Conservation (phyloP, 805 yeast species). For the Kluyveromyces siamensis region DNA sequence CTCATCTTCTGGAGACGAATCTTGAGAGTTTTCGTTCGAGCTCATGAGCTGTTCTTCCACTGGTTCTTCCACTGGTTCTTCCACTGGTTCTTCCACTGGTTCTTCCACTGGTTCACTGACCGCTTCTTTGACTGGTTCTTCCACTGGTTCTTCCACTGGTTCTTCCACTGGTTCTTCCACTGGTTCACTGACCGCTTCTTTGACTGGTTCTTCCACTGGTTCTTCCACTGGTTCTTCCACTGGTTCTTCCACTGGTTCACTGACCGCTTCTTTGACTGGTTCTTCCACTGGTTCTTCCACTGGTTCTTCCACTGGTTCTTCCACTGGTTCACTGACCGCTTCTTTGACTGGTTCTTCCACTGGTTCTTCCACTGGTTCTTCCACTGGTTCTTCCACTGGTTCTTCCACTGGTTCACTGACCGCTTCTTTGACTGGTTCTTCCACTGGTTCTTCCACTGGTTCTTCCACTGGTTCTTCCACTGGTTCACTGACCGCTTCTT, state of each 20-base stretch:
- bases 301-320: background rate
- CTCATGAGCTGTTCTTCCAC: background rate
- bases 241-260: background rate
- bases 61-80: slow-evolving; percentile 1
- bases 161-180: background rate
- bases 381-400: background rate
- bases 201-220: background rate
- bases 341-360: background rate
- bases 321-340: background rate
- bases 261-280: background rate
- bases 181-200: background rate
- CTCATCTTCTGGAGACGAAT: slow-evolving; percentile 22
- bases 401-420: background rate
- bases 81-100: background rate
- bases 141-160: background rate
- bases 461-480: slow-evolving; percentile 5
- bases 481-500: slow-evolving; percentile 5
- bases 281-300: background rate
- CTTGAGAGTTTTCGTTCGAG: background rate
- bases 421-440: slow-evolving; percentile 1
- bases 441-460: slow-evolving; percentile 7
- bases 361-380: background rate
- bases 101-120: background rate
- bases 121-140: background rate
- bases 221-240: background rate